These are phyloP conservation scores for Sclerotinia glacialis DNA, from an alignment of 2,329 filamentous ascomycete genomes.

Conservation along the genomic window DNA sequence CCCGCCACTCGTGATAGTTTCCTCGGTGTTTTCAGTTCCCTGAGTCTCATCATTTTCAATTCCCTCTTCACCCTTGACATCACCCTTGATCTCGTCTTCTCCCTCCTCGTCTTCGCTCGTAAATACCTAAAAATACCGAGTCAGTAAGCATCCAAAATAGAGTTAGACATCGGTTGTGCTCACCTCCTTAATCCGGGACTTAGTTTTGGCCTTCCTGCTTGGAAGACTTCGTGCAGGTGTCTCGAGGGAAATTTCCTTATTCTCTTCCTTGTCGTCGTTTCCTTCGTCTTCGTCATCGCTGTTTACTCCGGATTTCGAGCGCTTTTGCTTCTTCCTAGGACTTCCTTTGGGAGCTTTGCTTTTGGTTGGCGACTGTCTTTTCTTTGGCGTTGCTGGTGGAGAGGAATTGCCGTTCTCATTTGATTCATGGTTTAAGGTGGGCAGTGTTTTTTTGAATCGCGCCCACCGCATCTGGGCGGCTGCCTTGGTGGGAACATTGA, in stretches of 20 bases:
- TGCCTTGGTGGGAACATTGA: not conserved
- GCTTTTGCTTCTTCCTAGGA: slow-evolving; percentile 16
- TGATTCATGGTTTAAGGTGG: not conserved
- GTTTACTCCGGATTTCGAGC: not conserved
- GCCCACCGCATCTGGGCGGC: slow-evolving; percentile 6
- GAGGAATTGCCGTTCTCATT: not conserved
- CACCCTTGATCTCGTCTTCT: not conserved
- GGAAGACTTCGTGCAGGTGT: slow-evolving; percentile 16
- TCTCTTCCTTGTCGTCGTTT: not conserved
- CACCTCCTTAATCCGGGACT: slow-evolving; percentile 14
- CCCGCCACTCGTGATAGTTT: not conserved
- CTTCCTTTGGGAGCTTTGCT: not conserved
- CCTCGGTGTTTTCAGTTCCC: not conserved
- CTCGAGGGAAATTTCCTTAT: not conserved
- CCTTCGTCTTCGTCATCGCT: slow-evolving; percentile 12
- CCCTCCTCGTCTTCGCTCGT: not conserved
- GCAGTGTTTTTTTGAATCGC: slow-evolving; percentile 7
- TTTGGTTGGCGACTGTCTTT: slow-evolving; percentile 12
- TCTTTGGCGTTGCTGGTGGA: slow-evolving; percentile 5
- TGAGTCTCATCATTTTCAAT: not conserved
- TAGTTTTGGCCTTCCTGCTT: slow-evolving; percentile 6
- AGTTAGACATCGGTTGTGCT: not conserved
- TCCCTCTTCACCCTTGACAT: not conserved
- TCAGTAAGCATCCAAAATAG: not conserved
- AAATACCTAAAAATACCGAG: not conserved